phyloP scores from a whole-genome alignment of 2,329 filamentous ascomycete species.

The Aspergillus sp. region DNA sequence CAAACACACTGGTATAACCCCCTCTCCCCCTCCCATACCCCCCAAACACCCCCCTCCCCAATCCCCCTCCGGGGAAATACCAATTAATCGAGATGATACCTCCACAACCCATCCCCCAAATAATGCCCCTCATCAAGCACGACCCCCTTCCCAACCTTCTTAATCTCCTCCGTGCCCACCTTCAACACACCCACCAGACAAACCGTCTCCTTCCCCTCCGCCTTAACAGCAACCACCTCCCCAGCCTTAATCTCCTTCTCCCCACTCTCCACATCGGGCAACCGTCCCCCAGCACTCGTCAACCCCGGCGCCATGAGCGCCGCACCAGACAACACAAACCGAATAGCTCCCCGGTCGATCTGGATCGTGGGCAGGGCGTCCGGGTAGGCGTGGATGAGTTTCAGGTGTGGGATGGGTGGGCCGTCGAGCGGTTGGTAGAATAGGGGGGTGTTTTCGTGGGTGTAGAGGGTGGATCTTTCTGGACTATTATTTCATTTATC shows the following conservation, averaged over 20 bases:
- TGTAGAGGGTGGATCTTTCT: conserved; percentile 86
- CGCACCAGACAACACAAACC: conserved; percentile 90
- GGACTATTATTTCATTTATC: conserved; percentile 52
- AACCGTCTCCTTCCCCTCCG: conserved; percentile 90
- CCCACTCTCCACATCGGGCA: conserved; percentile 67
- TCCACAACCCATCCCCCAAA: conserved; percentile 92
- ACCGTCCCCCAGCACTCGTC: conserved; percentile 76
- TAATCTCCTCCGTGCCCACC: conserved; percentile 85
- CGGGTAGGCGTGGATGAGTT: conserved; percentile 87
- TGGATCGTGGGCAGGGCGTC: conserved; percentile 78
- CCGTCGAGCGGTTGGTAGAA: conserved; percentile 87
- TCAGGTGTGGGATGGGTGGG: conserved; percentile 81
- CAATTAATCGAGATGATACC: conserved; percentile 59
- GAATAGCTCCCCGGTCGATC: conserved; percentile 93
- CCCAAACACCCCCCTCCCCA: not conserved
- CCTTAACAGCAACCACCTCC: conserved; percentile 81
- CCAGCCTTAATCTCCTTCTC: conserved; percentile 63
- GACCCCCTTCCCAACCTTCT: conserved; percentile 89
- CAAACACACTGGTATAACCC: too few relatives aligned
- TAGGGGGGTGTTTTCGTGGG: conserved; percentile 72
- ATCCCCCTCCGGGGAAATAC: not conserved
- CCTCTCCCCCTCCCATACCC: too few relatives aligned
- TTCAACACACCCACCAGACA: conserved; percentile 85
- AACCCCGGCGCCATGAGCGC: conserved; percentile 95
- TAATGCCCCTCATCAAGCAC: conserved; percentile 94